Evolutionary conservation across 768 basidiomycete genomes (phyloP), one percentile per base, ranked within the genome.

Genomic region (Collybiopsis luxurians): DNA sequence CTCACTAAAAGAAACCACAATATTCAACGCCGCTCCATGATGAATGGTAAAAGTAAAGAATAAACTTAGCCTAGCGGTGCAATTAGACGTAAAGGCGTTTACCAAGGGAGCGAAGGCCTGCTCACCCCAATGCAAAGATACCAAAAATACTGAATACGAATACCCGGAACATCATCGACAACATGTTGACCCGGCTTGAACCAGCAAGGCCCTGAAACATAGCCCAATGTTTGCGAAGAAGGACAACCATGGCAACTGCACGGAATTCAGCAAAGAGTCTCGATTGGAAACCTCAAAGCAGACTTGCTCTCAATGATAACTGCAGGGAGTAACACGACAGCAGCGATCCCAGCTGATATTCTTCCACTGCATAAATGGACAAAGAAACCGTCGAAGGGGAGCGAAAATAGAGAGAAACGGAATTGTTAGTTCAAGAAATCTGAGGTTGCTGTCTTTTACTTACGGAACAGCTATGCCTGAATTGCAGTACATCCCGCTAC

Each of bases 401-500:
- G 42, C 42, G 15, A 44, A 42, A 43, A 19, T 38, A 24, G 36
- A 13, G n/a, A n/a, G n/a, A n/a, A n/a, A n/a, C n/a, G n/a, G n/a
- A n/a, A n/a, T n/a, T n/a, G n/a, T n/a, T n/a, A n/a, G n/a, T n/a
- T n/a, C 15, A 5, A 15, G 39, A 38, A 15, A n/a, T 34, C 51
- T 5, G 15, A 26, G 34, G 7, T 52, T 13, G 12, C 21, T 27
- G 6, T 10, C 17, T 21, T 30, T 28, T 17, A 53, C 54, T 44
- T 45, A 55, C 54, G 55, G 55, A 47, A 42, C 27, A 26, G 46
- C 28, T 12, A 56, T 13, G 19, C 55, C 39, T 30, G 47, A 48
- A 42, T 56, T 49, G 19, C 55, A 56, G 30, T 48, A 56, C 47
- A 56, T 56, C 21, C 55, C 55, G 13, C 24, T 31, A 27, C 27